A percentile compares a stretch with the other conserved stretches of the same genome.
These are phyloP conservation scores for Vitis amurensis DNA, from an alignment of 164 flowering plant species.

Conservation along the genomic window DNA sequence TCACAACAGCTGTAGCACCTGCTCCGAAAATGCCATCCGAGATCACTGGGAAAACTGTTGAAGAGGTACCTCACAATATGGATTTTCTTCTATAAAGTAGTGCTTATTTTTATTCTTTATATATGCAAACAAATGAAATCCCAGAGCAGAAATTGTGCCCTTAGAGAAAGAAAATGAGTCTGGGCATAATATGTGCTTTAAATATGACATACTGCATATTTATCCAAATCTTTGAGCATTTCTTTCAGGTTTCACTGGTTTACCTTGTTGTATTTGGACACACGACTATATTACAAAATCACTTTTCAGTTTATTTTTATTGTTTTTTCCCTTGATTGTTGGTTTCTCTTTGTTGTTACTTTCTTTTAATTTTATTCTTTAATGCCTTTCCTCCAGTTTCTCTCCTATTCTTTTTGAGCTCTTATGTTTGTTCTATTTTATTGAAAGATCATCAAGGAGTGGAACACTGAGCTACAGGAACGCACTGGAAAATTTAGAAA, in stretches of 20 bases:
- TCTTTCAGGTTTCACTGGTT: too few relatives aligned
- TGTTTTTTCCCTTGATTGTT: too few relatives aligned
- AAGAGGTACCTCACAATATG: slow-evolving; percentile 59
- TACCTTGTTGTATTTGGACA: too few relatives aligned
- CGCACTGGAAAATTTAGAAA: slow-evolving; percentile 89
- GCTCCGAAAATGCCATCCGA: slow-evolving; percentile 93
- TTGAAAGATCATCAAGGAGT: slow-evolving; percentile 87
- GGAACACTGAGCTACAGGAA: slow-evolving; percentile 95
- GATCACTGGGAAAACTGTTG: slow-evolving; percentile 92
- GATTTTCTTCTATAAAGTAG: not conserved
- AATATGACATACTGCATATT: too few relatives aligned
- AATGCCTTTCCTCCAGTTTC: not conserved
- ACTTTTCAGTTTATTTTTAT: too few relatives aligned
- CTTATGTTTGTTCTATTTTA: not conserved
- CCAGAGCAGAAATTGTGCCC: too few relatives aligned
- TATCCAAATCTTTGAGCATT: too few relatives aligned
- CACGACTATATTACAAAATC: too few relatives aligned
- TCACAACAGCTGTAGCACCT: slow-evolving; percentile 37
- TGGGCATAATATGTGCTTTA: too few relatives aligned
- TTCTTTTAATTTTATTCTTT: not conserved
- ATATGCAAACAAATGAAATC: not conserved
- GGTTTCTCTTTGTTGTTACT: not conserved
- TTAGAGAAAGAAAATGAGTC: too few relatives aligned
- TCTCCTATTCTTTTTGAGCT: not conserved
- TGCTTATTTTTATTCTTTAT: not conserved